These are phyloP conservation scores for Phytophthora meadii DNA, from an alignment of 352 stramenopile species.

Conservation along the genomic window DNA sequence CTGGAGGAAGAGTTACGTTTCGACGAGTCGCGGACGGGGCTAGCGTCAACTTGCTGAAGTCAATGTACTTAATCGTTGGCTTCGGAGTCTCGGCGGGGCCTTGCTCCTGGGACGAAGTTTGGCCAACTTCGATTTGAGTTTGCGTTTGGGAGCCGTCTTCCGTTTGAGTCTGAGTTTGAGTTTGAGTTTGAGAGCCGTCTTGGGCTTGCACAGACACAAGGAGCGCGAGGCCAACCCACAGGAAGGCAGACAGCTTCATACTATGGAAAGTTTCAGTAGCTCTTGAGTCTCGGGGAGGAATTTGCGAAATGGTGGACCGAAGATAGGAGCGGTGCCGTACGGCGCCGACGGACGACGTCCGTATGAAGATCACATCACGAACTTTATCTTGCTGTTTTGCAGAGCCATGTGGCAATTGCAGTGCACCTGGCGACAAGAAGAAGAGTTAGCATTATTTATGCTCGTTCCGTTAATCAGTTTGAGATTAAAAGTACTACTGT, in stretches of 20 bases:
- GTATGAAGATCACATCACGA: neutral
- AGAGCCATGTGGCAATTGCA: neutral
- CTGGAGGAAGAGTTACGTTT: constrained; percentile 1
- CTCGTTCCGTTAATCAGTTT: neutral
- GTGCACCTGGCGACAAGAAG: neutral
- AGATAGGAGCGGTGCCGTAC: neutral
- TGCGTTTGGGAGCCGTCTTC: constrained; percentile 2
- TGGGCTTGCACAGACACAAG: constrained; percentile 7
- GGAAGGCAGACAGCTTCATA: constrained; percentile 4
- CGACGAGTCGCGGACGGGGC: neutral
- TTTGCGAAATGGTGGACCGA: constrained; percentile 1
- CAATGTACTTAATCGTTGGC: constrained; percentile 10
- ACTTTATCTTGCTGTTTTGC: neutral
- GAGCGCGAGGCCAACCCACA: constrained; percentile 3
- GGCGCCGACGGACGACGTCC: neutral
- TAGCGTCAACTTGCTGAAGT: constrained; percentile 9
- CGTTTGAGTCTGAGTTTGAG: neutral
- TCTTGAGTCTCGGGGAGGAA: neutral
- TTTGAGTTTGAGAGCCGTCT: neutral
- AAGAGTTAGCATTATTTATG: neutral
- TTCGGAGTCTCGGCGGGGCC: constrained; percentile 1
- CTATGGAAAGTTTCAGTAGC: too few relatives aligned
- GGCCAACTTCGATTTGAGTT: constrained; percentile 7
- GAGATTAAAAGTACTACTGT: too few relatives aligned
- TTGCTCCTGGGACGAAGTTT: neutral